Conservation (phyloP, 1,139 yeast genomes). For the Pichia sp. region DNA sequence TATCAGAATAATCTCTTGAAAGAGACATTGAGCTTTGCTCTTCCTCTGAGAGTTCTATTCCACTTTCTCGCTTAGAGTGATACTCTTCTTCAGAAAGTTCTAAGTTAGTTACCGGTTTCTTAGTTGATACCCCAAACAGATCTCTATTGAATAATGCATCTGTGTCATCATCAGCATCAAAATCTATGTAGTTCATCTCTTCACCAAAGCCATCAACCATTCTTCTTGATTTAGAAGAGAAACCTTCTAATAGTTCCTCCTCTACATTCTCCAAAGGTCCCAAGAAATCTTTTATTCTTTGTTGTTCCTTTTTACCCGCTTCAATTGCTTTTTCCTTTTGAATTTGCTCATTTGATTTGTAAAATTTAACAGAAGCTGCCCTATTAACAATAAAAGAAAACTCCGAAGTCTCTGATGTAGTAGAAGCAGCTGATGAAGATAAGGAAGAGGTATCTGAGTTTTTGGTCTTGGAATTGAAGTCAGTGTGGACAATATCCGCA, state of each 20-base stretch:
- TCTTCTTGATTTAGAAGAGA: constrained; percentile 1
- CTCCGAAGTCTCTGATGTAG: constrained; percentile 29
- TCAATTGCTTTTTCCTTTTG: constrained; percentile 21
- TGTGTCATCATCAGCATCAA: constrained; percentile 34
- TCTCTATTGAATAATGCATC: constrained; percentile 34
- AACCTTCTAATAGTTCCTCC: constrained; percentile 26
- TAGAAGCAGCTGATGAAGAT: background rate
- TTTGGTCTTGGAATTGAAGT: too few relatives aligned
- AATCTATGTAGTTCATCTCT: constrained; percentile 42
- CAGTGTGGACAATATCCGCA: too few relatives aligned
- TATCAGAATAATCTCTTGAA: too few relatives aligned
- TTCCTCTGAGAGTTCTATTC: too few relatives aligned
- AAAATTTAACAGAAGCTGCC: constrained; percentile 48
- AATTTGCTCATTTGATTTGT: constrained; percentile 35
- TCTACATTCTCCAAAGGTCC: constrained; percentile 25
- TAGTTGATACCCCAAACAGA: constrained; percentile 24
- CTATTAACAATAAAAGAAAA: constrained; percentile 51
- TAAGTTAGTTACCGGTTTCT: background rate
- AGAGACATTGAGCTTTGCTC: too few relatives aligned
- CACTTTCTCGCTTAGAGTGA: too few relatives aligned
- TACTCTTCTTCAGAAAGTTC: background rate
- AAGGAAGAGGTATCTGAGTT: background rate
- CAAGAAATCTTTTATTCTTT: constrained; percentile 20
- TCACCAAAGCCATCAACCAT: constrained; percentile 36
- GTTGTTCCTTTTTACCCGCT: constrained; percentile 13